Evolutionary conservation across 305 asterid genomes (phyloP), one percentile per base, ranked within the genome.

Genomic region (Stenogyne calaminthoides): DNA sequence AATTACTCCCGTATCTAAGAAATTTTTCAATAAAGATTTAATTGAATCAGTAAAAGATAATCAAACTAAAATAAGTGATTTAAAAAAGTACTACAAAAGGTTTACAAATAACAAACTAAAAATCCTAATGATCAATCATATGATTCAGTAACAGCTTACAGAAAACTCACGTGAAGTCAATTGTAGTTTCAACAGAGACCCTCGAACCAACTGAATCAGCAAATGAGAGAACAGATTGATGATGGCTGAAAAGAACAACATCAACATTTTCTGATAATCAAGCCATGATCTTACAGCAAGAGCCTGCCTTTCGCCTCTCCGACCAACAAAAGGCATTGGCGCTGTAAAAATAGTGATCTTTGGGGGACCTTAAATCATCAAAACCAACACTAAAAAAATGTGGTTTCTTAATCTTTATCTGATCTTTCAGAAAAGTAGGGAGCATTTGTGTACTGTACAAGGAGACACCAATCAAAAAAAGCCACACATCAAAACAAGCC

Each of bases 211-310:
- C 75, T 14, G 87, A 78, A 76, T 25, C 80, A n/a, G 94, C 92
- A 78, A 88, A 88, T 74, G 91, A 78, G 84, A 79, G 77, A 78
- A 87, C 97, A 52, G 97, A 88, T 60, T 91, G 84, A 63, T 95
- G 88, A 72, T 80, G 90, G 82, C 97, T 86, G 84, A 90, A 90
- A 76, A 92, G 88, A 74, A 92, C 84, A 64, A 90, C 92, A 60
- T 54, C 73, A 44, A 94, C 63, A 70, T 86, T 69, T 62, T 86
- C 73, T 2, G 96, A 86, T 27, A 90, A 84, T 59, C 88, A 73
- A 90, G 95, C 98, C 98, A 92, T 77, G 99, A 92, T 79, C 84
- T 88, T 51, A 95, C 79, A 66, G 98, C 98, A 77, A 88, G 79
- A 49, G 70, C 78, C 39, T 92, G 98, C 44, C 86, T 85, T 78